These are phyloP conservation scores for Oryza meridionalis DNA, from an alignment of 176 grass and related monocot species.

Conservation along the genomic window DNA sequence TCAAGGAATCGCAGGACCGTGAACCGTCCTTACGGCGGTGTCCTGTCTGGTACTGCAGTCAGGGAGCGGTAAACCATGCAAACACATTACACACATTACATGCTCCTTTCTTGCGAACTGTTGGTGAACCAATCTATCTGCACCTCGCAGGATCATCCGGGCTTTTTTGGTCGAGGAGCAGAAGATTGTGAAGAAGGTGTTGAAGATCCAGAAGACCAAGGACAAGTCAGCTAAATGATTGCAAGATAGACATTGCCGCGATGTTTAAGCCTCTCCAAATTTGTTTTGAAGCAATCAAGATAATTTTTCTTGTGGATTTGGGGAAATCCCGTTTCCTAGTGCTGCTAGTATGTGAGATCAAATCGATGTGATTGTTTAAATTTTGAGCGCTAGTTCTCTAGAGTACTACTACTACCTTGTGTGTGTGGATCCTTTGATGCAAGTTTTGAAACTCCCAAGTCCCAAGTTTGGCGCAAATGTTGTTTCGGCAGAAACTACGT, in stretches of 20 bases:
- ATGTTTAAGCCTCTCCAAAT: slow-evolving; percentile 30
- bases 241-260: neutral
- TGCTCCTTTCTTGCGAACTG: neutral
- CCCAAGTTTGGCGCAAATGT: neutral
- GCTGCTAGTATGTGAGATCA: slow-evolving; percentile 29
- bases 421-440: slow-evolving; percentile 16
- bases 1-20: slow-evolving; percentile 70
- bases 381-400: slow-evolving; percentile 41
- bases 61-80: slow-evolving; percentile 57
- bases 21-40: slow-evolving; percentile 76
- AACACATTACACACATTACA: too few species aligned
- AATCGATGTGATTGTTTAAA: slow-evolving; percentile 21
- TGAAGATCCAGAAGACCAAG: slow-evolving; percentile 83
- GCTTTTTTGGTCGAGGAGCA: slow-evolving; percentile 84
- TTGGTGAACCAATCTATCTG: neutral
- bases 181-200: slow-evolving; percentile 90
- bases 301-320: slow-evolving; percentile 22
- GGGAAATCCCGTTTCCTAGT: slow-evolving; percentile 11
- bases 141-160: slow-evolving; percentile 57
- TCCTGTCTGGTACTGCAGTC: slow-evolving; percentile 72
- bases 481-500: slow-evolving; percentile 2
- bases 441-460: neutral
- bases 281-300: slow-evolving; percentile 40
- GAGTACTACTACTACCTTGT: slow-evolving; percentile 7
- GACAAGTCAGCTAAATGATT: slow-evolving; percentile 66